Percentiles rank a stretch among this genome's conserved stretches.
Conservation (phyloP, 306 rosid species). For the Amphicarpaea edgeworthii region DNA sequence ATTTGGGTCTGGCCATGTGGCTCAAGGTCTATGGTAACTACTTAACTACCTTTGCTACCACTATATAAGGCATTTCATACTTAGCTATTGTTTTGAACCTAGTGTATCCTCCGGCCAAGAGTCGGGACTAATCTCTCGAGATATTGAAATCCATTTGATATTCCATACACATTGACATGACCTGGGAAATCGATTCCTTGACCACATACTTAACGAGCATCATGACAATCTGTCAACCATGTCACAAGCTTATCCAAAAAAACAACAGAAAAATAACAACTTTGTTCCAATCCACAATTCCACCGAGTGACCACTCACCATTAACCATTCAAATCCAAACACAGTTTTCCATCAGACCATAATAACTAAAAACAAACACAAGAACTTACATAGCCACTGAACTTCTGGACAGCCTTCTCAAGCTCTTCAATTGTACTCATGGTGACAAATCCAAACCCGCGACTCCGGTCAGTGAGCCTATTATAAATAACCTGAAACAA, state of each 20-base stretch:
- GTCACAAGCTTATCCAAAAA: not conserved
- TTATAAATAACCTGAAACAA: conserved; percentile 82
- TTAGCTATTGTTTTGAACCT: no score
- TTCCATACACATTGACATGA: not conserved
- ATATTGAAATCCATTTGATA: no score
- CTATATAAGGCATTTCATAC: no score
- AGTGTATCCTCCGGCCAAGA: no score
- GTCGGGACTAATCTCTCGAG: no score
- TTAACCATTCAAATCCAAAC: not conserved
- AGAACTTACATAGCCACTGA: conserved; percentile 78
- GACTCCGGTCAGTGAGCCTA: conserved; percentile 81
- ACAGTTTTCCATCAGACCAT: not conserved
- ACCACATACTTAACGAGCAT: not conserved
- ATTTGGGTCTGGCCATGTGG: no score
- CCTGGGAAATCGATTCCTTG: not conserved
- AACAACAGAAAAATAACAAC: not conserved
- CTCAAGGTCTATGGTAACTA: no score
- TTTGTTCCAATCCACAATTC: not conserved
- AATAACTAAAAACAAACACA: not conserved
- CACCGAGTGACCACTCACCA: not conserved
- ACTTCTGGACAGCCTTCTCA: conserved; percentile 75
- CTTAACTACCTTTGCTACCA: no score
- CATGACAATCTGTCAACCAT: not conserved
- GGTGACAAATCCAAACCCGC: conserved; percentile 93
- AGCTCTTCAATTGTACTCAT: conserved; percentile 89